Percentiles rank a stretch among this genome's conserved stretches.
phyloP scores from a whole-genome alignment of 106 monocot species.

The Posidonia australis region DNA sequence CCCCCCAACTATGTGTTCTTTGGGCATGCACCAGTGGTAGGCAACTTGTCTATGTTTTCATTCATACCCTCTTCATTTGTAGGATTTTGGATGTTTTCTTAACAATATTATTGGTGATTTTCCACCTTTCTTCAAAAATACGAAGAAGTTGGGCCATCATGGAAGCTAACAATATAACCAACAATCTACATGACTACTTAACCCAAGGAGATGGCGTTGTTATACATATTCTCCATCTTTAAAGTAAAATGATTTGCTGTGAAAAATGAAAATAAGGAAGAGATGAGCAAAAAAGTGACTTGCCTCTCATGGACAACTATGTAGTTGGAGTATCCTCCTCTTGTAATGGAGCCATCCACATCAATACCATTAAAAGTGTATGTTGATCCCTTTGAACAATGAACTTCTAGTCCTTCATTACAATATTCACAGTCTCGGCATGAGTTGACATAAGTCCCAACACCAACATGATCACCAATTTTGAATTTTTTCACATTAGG shows the following conservation, averaged over 20 bases:
- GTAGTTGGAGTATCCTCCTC: conserved; percentile 77
- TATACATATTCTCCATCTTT: not conserved
- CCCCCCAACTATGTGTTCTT: too few relatives aligned
- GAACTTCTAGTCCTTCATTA: conserved; percentile 36
- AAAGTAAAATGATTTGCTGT: not conserved
- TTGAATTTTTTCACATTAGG: conserved; percentile 46
- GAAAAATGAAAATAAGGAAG: not conserved
- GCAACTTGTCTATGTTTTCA: too few relatives aligned
- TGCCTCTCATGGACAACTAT: conserved; percentile 84
- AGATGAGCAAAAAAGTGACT: conserved; percentile 10
- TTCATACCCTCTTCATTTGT: too few relatives aligned
- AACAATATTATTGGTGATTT: too few relatives aligned
- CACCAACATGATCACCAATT: conserved; percentile 66
- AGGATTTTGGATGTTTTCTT: too few relatives aligned
- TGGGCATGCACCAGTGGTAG: too few relatives aligned
- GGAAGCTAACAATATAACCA: too few relatives aligned
- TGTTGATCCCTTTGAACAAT: conserved; percentile 29
- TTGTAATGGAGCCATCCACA: conserved; percentile 69
- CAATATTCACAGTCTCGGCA: conserved; percentile 72
- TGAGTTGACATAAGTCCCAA: conserved; percentile 74
- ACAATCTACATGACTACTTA: too few relatives aligned
- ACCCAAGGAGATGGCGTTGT: too few relatives aligned
- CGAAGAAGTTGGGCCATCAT: too few relatives aligned
- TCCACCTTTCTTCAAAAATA: too few relatives aligned
- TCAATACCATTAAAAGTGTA: conserved; percentile 55